Base-by-base conservation (phyloP, 768 basidiomycete species). In the Lepiota venenata region DNA sequence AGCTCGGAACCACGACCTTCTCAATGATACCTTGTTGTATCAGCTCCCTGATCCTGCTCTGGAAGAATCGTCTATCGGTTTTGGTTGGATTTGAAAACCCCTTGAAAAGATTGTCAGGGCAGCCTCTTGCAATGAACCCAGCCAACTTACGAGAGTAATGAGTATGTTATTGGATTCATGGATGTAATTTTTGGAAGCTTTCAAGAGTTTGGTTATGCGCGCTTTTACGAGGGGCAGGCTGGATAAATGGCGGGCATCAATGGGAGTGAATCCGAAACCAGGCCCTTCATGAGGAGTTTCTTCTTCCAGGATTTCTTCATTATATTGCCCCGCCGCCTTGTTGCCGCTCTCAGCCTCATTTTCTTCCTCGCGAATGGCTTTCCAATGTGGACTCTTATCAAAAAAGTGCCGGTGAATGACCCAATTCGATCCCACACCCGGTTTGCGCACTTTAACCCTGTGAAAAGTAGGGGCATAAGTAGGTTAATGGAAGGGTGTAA, bases 341-440 rank as follows among this genome's bases (percentile, higher is more conserved):
- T 62, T 65, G 2, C 58, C 63, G 37, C 66, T 69, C 56, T 77
- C 73, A n/a, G 78, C 81, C 47, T 72, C 69, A 43, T 66, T 71
- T 65, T 88, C 87, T 69, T 91, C 90, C 15, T 84, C 80, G 11
- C 83, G 81, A 52, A 93, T 86, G 51, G 78, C 81, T 62, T 84
- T 81, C 91, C 91, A 93, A n/a, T 82, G 74, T 0, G 81, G 74
- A 61, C 81, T 89, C 36, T 80, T 77, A 46, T 91, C 85, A 62
- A 86, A 89, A 66, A 93, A 94, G 64, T 93, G 84, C 61, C 80
- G 87, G 71, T 93, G 93, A 42, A 96, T 82, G 64, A 81, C 83
- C 56, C 88, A 82, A 66, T 94, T 82, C 27, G 83, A 82, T 21
- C 89, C 88, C 14, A 89, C 78, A 15, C 90, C 89, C 9, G 85